Conservation (phyloP, 1,139 yeast species). For the Hyphopichia buzzinii region DNA sequence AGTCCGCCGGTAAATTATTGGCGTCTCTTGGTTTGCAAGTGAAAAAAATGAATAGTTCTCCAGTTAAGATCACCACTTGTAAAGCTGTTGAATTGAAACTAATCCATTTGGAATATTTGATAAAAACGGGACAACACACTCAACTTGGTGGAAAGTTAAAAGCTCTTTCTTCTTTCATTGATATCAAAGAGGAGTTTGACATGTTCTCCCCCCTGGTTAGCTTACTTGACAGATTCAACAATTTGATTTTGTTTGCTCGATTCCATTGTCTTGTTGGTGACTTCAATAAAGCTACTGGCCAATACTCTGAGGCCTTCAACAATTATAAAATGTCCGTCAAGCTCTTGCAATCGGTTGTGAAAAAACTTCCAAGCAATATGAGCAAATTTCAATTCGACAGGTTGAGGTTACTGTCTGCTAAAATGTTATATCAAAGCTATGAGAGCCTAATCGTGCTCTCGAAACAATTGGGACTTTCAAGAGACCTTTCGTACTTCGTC, state of each 20-base stretch:
- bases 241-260: constrained; percentile 32
- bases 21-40: not conserved
- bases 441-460: constrained; percentile 32
- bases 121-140: constrained; percentile 4
- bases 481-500: constrained; percentile 51
- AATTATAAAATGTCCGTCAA: constrained; percentile 39
- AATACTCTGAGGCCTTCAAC: constrained; percentile 23
- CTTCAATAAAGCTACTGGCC: constrained; percentile 28
- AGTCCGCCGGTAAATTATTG: not conserved
- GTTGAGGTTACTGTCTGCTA: constrained; percentile 36
- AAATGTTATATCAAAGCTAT: constrained; percentile 33
- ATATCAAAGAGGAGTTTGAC: not conserved
- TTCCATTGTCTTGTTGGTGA: constrained; percentile 6
- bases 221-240: constrained; percentile 25
- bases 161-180: not conserved
- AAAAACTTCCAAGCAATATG: constrained; percentile 26
- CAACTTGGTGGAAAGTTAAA: not conserved
- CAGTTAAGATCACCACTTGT: not conserved
- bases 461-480: constrained; percentile 49
- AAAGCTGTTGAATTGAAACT: not conserved
- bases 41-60: not conserved
- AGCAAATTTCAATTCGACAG: constrained; percentile 17
- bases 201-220: not conserved
- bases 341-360: constrained; percentile 39
- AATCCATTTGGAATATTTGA: not conserved